Evolutionary conservation across 306 rosid species (phyloP), one percentile per base, ranked within the genome.

Genomic region (Cyamopsis tetragonoloba): DNA sequence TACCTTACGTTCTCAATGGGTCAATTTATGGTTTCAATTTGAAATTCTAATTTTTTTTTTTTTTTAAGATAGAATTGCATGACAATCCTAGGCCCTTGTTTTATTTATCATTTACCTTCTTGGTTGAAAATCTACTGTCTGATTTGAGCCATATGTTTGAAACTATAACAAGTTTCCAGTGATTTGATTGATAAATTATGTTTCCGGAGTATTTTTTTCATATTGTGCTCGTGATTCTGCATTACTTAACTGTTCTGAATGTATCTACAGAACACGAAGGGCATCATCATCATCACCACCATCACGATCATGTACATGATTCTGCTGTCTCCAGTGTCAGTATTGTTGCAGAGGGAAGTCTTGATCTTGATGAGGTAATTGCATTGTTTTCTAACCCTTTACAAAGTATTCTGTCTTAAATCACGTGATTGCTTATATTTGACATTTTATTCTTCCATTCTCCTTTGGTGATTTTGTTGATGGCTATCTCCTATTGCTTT

Each of bases 361-460:
- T 92, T 65, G 92, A 89, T 72, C 92, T 87, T 42, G 95, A 89
- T 66, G 98, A 89, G 95, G 98, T 92, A 80, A 70, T 58, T 54
- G 15, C 9, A 20, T 1, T 35, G 0, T 42, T 71, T 34, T 72
- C 62, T 31, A 58, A 23, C 24, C 37, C 15, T 39, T 65, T 0
- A 3, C 5, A 41, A 27, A 10, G 27, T 35, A 18, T 6, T 27
- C 8, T 61, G 51, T 35, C 46, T 9, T n/a, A 41, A 60, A 41
- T 59, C 6, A 30, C 56, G 6, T 30, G 13, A 38, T 49, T 38
- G 11, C 24, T 39, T 47, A 12, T 12, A 7, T 46, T 46, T 4
- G 19, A 30, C 49, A 5, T 20, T 24, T 20, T 4, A 54, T 54
- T 66, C 28, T 42, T 62, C 49, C 23, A 44, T 41, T 22, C 30